Evolutionary conservation across 768 basidiomycete genomes (phyloP), one percentile per base, ranked within the genome.

Genomic region (Amanita rubescens): DNA sequence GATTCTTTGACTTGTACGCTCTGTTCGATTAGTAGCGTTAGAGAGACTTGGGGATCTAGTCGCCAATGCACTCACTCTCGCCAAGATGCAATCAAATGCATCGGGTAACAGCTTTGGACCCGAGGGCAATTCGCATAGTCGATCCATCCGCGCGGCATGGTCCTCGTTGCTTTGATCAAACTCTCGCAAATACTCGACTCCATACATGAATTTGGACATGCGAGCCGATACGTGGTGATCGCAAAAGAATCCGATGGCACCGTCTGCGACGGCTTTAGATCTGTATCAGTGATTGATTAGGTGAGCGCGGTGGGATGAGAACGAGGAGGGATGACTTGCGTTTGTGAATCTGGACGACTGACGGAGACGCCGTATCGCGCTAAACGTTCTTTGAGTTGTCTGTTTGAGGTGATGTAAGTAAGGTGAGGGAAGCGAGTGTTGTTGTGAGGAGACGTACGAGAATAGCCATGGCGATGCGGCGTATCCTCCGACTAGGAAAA

Each of bases 401-500:
- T 75, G 27, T 1, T 54, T 14, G n/a, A 27, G 20, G 22, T 33
- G 20, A 24, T 12, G 24, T 38, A 15, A 50, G 48, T 19, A 2
- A 7, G n/a, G 25, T 5, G n/a, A 38, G 15, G 19, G 30, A 19
- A n/a, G 22, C 30, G n/a, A 6, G 14, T 15, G 42, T 32, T 14
- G 8, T 38, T 14, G 30, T 34, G 45, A 30, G 42, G 14, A 38
- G 17, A n/a, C 69, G 10, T 59, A 71, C 72, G 58, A 65, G 65
- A 88, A 90, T 27, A 90, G 71, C 86, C 87, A 90, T 1, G 86
- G 84, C 55, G 85, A 88, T 0, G 88, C 87, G 2, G 88, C 88
- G 58, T 89, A 90, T 44, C 88, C 88, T 61, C 88, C 88, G 9
- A 90, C 88, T 20, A 90, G 70, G 73, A 87, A 90, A 4, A 90